Percentiles rank a stretch among this genome's conserved stretches.
Evolutionary conservation across 345 rosid genomes (phyloP).

Genomic region (Hypericum perforatum): DNA sequence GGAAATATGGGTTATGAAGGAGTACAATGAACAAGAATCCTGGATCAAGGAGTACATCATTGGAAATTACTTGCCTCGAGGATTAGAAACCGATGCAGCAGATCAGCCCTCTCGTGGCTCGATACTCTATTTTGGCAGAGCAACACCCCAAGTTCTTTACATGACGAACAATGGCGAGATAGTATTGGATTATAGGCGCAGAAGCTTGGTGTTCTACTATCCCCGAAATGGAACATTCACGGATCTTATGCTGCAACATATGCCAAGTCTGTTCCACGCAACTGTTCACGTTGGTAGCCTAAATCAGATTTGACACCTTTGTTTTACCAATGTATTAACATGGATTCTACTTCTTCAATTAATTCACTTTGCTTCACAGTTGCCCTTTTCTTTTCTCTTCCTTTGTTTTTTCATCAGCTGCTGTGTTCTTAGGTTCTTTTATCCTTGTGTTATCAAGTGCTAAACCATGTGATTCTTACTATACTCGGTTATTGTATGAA

Average conservation of each 20-base stretch:
- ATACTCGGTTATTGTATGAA: too few relatives aligned
- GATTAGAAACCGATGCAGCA: neutral
- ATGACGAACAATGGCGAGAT: conserved; percentile 18
- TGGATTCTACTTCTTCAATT: too few relatives aligned
- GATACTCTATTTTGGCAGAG: neutral
- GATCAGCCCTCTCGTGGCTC: neutral
- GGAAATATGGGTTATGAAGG: conserved; percentile 19
- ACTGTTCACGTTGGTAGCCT: conserved; percentile 16
- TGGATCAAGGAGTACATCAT: conserved; percentile 14
- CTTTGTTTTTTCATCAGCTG: too few relatives aligned
- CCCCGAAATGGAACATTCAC: conserved; percentile 7
- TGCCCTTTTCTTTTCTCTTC: too few relatives aligned
- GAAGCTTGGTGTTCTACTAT: conserved; percentile 18
- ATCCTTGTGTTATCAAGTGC: too few relatives aligned
- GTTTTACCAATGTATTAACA: too few relatives aligned
- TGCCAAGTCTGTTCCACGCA: conserved; percentile 21
- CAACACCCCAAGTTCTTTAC: conserved; percentile 4
- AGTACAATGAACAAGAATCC: conserved; percentile 10
- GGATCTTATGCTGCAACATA: conserved; percentile 13
- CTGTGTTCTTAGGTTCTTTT: too few relatives aligned
- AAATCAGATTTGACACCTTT: conserved; percentile 5
- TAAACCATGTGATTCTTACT: too few relatives aligned
- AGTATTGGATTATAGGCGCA: conserved; percentile 13
- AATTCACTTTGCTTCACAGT: too few relatives aligned
- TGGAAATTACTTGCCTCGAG: conserved; percentile 11